A percentile compares a stretch with the other conserved stretches of the same genome.
These are phyloP conservation scores for Epichloe aotearoae DNA, from an alignment of 2,329 filamentous ascomycete species.

Conservation along the genomic window DNA sequence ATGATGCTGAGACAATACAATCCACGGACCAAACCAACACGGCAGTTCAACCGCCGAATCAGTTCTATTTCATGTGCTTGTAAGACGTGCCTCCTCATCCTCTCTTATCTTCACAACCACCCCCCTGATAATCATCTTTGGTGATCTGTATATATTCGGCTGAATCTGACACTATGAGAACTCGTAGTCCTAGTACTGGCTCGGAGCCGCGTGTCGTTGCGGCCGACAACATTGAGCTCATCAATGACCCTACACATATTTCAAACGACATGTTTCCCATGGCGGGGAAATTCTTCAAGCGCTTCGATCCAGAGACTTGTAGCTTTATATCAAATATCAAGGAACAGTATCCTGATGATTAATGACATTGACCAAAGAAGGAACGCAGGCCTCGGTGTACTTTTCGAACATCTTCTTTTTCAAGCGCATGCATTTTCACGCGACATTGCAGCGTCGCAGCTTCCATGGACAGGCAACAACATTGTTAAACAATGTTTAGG, in stretches of 20 bases:
- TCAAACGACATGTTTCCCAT: slow-evolving; percentile 47
- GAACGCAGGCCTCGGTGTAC: neutral
- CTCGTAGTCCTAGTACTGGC: slow-evolving; percentile 19
- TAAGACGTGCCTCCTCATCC: slow-evolving; percentile 34
- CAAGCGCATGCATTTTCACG: neutral
- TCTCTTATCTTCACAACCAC: neutral
- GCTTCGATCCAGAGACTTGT: slow-evolving; percentile 55
- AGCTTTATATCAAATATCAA: slow-evolving; percentile 68
- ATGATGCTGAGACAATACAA: slow-evolving; percentile 14
- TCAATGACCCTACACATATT: slow-evolving; percentile 34
- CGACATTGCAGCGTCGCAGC: neutral
- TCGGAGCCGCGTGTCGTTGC: slow-evolving; percentile 27
- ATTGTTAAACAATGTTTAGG: neutral
- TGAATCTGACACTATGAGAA: neutral
- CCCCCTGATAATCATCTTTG: neutral
- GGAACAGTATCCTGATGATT: slow-evolving; percentile 83
- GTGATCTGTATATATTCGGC: neutral
- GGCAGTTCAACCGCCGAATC: slow-evolving; percentile 15
- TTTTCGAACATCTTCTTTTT: neutral
- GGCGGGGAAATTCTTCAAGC: slow-evolving; percentile 78
- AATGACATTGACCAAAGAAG: slow-evolving; percentile 1
- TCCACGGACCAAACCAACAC: slow-evolving; percentile 7
- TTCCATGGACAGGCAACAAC: neutral
- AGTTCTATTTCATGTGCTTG: slow-evolving; percentile 70
- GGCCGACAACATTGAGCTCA: slow-evolving; percentile 65